These are phyloP conservation scores for Pseudogymnoascus sp. DNA, from an alignment of 2,329 filamentous ascomycete genomes.

Conservation along the genomic window DNA sequence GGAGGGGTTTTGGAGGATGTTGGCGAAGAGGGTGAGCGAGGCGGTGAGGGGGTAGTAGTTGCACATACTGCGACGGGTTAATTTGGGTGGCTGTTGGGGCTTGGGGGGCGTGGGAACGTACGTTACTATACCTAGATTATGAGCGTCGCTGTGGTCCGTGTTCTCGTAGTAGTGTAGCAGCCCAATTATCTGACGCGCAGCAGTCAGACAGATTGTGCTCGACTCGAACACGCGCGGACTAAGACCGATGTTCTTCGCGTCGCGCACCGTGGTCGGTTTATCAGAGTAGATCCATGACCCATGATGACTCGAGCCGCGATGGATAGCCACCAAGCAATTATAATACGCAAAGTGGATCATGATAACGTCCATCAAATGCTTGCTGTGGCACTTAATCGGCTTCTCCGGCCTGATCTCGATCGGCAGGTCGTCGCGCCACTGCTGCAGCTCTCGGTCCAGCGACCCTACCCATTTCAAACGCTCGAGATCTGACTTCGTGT, in stretches of 20 bases:
- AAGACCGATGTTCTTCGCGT: background rate
- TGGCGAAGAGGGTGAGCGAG: conserved; percentile 84
- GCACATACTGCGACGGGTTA: background rate
- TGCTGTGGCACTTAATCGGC: conserved; percentile 14
- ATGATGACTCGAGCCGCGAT: conserved; percentile 17
- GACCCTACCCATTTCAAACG: conserved; percentile 17
- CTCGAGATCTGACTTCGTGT: conserved; percentile 17
- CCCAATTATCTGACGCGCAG: conserved; percentile 1
- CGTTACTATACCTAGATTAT: background rate
- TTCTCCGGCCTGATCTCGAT: conserved; percentile 20
- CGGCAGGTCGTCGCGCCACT: conserved; percentile 19
- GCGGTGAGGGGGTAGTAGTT: conserved; percentile 85
- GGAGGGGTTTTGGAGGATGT: conserved; percentile 86
- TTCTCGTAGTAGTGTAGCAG: background rate
- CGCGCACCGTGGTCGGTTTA: background rate
- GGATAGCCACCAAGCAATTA: conserved; percentile 17
- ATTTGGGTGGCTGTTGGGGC: background rate
- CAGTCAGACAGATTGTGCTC: background rate
- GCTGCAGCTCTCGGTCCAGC: conserved; percentile 20
- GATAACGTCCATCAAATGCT: conserved; percentile 16
- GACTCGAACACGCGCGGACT: conserved; percentile 1
- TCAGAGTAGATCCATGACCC: conserved; percentile 10
- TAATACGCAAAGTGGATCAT: conserved; percentile 21
- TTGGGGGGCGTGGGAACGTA: background rate
- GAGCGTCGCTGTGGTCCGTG: background rate